These are phyloP conservation scores for Amanita subjunquillea DNA, from an alignment of 768 basidiomycete species.

Conservation along the genomic window DNA sequence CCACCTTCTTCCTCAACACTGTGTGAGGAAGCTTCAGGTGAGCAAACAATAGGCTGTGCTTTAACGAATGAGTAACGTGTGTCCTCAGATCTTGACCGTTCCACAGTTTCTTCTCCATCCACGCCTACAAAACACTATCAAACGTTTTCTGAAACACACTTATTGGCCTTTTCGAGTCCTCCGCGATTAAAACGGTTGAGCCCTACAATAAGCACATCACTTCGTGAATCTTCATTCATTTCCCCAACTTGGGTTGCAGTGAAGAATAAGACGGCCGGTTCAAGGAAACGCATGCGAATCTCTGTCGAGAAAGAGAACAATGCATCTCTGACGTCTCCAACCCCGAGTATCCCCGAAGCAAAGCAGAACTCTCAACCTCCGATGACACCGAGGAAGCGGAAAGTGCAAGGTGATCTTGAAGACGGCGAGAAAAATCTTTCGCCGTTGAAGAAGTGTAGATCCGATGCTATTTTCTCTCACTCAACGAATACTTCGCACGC, in stretches of 20 bases:
- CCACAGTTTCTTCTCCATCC: conserved; percentile 18
- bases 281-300: conserved; percentile 2
- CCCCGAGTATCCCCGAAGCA: not conserved
- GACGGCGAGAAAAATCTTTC: conserved; percentile 12
- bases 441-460: conserved; percentile 14
- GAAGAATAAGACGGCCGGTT: not conserved
- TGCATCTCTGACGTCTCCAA: conserved; percentile 23
- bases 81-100: not conserved
- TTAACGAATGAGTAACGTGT: not conserved
- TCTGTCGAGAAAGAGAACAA: conserved; percentile 45
- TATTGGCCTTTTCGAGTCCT: conserved; percentile 1
- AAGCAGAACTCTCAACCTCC: not conserved
- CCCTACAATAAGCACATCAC: not conserved
- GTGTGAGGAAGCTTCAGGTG: not conserved
- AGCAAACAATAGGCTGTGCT: not conserved
- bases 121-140: conserved; percentile 12
- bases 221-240: conserved; percentile 12
- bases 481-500: not conserved
- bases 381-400: conserved; percentile 32
- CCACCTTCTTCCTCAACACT: conserved; percentile 17
- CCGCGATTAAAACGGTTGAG: not conserved
- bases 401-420: conserved; percentile 18
- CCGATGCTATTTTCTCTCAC: conserved; percentile 8
- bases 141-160: not conserved
- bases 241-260: not conserved